Percentiles rank a stretch among this genome's conserved stretches.
Evolutionary conservation across 2,329 filamentous ascomycete species (phyloP).

Genomic region (Fusarium sarcochroum): DNA sequence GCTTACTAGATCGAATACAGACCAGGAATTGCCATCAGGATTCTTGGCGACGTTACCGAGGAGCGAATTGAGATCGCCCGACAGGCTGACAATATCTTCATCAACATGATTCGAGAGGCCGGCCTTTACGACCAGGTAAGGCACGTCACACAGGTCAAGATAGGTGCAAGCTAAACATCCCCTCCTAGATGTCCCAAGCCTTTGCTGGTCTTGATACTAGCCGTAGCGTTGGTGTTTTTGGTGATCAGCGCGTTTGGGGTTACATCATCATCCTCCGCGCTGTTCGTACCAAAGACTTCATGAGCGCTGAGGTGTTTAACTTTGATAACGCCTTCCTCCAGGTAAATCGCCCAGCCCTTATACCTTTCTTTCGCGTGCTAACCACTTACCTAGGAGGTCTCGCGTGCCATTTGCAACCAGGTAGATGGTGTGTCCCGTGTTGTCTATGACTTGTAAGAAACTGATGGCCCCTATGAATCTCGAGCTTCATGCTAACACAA

Average conservation of each 20-base stretch:
- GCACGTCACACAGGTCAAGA: constrained; percentile 18
- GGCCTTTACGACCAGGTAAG: constrained; percentile 72
- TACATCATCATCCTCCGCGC: constrained; percentile 54
- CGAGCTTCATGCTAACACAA: constrained; percentile 9
- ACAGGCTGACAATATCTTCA: constrained; percentile 84
- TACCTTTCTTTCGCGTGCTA: constrained; percentile 63
- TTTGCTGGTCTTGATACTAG: constrained; percentile 41
- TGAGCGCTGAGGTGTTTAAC: constrained; percentile 79
- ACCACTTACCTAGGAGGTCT: constrained; percentile 74
- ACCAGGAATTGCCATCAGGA: constrained; percentile 14
- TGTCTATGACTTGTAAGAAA: constrained; percentile 69
- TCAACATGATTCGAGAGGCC: constrained; percentile 78
- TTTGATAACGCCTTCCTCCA: constrained; percentile 20
- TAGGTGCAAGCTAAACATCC: neutral
- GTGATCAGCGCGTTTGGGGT: constrained; percentile 50
- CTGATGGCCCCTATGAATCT: neutral
- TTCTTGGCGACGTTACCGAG: constrained; percentile 83
- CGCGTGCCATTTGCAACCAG: constrained; percentile 64
- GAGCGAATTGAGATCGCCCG: constrained; percentile 84
- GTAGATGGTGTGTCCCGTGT: constrained; percentile 80
- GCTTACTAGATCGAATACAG: neutral
- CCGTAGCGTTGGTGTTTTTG: constrained; percentile 55
- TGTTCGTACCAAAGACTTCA: constrained; percentile 65
- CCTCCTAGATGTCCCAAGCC: constrained; percentile 43
- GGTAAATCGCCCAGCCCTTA: neutral